Evolutionary conservation across 2,329 filamentous ascomycete species (phyloP).

Genomic region (Paecilomyces variotii): DNA sequence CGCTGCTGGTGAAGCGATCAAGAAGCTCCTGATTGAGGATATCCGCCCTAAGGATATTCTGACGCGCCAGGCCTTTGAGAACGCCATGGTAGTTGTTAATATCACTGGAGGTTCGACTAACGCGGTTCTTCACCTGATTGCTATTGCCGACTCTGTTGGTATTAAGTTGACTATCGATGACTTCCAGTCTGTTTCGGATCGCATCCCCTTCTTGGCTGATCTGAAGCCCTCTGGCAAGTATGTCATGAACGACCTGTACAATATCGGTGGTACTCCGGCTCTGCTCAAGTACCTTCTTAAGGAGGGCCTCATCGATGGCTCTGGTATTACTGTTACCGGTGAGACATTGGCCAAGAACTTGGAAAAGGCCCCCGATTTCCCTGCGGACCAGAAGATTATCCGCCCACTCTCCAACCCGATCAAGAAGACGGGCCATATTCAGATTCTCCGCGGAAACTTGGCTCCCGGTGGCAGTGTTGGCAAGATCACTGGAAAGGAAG

Average conservation of each 20-base stretch:
- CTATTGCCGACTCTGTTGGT: slow-evolving; percentile 73
- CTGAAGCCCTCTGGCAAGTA: slow-evolving; percentile 68
- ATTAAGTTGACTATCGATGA: slow-evolving; percentile 78
- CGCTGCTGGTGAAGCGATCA: slow-evolving; percentile 63
- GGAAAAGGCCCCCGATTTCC: slow-evolving; percentile 54
- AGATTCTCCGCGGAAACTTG: slow-evolving; percentile 62
- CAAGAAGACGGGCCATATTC: slow-evolving; percentile 63
- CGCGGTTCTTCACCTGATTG: slow-evolving; percentile 75
- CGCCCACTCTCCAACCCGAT: slow-evolving; percentile 60
- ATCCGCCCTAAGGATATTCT: slow-evolving; percentile 71
- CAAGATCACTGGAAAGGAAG: slow-evolving; percentile 72
- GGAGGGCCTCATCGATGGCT: slow-evolving; percentile 51
- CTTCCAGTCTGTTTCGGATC: slow-evolving; percentile 74
- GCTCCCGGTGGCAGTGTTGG: slow-evolving; percentile 64
- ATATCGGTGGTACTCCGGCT: slow-evolving; percentile 50
- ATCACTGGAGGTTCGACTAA: slow-evolving; percentile 81
- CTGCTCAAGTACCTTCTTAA: slow-evolving; percentile 51
- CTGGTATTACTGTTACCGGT: slow-evolving; percentile 54
- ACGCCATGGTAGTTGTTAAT: slow-evolving; percentile 76
- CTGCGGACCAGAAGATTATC: slow-evolving; percentile 62
- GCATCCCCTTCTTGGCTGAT: slow-evolving; percentile 71
- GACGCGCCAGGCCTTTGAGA: slow-evolving; percentile 72
- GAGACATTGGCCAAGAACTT: slow-evolving; percentile 53
- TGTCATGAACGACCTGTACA: slow-evolving; percentile 51
- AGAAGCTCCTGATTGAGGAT: slow-evolving; percentile 65